phyloP scores from a whole-genome alignment of 2,329 filamentous ascomycete genomes.

The Juglanconis oblonga region DNA sequence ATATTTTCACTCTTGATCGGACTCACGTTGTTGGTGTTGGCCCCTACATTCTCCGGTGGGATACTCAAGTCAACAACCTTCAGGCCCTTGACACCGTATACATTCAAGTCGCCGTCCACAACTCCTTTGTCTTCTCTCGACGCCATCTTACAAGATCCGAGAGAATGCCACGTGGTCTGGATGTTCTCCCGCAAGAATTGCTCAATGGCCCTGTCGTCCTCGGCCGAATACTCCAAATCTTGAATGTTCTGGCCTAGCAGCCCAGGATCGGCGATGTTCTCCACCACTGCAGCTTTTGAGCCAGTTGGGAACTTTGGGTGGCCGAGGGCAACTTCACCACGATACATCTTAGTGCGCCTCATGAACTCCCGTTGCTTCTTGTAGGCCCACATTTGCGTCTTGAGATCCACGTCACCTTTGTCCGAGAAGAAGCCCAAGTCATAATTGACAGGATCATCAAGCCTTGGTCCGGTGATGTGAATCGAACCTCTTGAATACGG shows the following conservation, averaged over 20 bases:
- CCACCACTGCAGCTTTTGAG: conserved; percentile 37
- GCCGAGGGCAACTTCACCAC: conserved; percentile 26
- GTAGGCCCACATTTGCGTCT: conserved; percentile 49
- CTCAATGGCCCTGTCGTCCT: conserved; percentile 48
- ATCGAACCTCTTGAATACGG: conserved; percentile 9
- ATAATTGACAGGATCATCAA: conserved; percentile 43
- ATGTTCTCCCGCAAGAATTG: conserved; percentile 36
- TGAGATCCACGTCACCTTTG: conserved; percentile 42
- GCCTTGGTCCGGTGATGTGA: conserved; percentile 43
- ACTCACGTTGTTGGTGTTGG: conserved; percentile 37
- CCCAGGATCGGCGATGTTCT: conserved; percentile 30
- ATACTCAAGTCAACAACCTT: conserved; percentile 38
- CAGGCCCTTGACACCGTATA: conserved; percentile 39
- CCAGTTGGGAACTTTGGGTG: conserved; percentile 24
- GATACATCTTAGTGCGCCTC: conserved; percentile 41
- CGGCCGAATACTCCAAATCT: conserved; percentile 37
- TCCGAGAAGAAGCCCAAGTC: conserved; percentile 51
- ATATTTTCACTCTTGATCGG: too few relatives aligned
- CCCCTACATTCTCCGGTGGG: conserved; percentile 35
- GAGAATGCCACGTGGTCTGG: conserved; percentile 40
- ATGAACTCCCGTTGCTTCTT: conserved; percentile 46
- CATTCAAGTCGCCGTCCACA: conserved; percentile 38
- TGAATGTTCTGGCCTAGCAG: too few relatives aligned
- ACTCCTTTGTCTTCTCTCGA: conserved; percentile 38
- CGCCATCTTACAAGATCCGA: conserved; percentile 45